phyloP scores from a whole-genome alignment of 2,329 filamentous ascomycete genomes.

The Penicillium janthinellum region DNA sequence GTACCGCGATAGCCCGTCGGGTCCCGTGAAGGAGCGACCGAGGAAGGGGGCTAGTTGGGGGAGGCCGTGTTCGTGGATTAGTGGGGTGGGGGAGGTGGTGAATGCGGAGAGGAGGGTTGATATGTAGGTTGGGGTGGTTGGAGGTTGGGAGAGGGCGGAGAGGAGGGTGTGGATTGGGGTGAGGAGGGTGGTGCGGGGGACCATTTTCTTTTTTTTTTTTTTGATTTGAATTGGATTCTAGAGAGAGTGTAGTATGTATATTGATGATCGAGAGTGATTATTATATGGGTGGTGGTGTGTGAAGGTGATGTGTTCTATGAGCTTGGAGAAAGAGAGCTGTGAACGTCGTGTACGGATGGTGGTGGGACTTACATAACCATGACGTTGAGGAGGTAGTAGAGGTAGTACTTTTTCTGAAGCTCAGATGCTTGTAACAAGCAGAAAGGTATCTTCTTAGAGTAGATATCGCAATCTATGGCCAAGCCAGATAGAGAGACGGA shows the following conservation, averaged over 20 bases:
- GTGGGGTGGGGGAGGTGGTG: slow-evolving; percentile 30
- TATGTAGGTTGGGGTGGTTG: slow-evolving; percentile 18
- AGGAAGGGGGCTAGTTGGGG: slow-evolving; percentile 45
- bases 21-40: slow-evolving; percentile 44
- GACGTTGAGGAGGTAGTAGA: slow-evolving; percentile 14
- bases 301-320: neutral
- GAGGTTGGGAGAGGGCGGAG: slow-evolving; percentile 32
- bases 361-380: slow-evolving; percentile 23
- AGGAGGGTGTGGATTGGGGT: slow-evolving; percentile 33
- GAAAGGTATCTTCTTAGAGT: neutral
- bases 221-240: too few relatives aligned
- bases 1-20: slow-evolving; percentile 38
- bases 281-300: neutral
- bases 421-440: neutral
- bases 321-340: neutral
- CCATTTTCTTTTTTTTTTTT: slow-evolving; percentile 10
- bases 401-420: neutral
- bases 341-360: neutral
- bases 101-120: slow-evolving; percentile 38
- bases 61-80: slow-evolving; percentile 46
- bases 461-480: slow-evolving; percentile 1
- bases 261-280: neutral
- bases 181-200: slow-evolving; percentile 25
- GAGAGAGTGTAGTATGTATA: neutral
- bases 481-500: neutral